phyloP scores from a whole-genome alignment of 352 stramenopile genomes.

The Phytophthora palmivora region DNA sequence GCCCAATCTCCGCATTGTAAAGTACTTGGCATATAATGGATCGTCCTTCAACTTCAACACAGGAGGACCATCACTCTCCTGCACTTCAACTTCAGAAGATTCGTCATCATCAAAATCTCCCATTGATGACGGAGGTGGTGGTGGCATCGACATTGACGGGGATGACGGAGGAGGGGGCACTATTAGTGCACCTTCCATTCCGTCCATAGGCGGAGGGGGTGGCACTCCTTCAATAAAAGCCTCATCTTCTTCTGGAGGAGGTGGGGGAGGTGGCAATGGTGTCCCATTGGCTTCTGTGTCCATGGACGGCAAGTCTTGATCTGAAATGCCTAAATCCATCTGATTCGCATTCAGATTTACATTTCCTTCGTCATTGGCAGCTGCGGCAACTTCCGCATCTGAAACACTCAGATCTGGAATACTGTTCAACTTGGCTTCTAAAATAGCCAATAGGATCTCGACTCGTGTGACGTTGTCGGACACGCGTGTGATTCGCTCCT shows the following conservation, averaged over 20 bases:
- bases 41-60: slow-evolving; percentile 89
- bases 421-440: slow-evolving; percentile 87
- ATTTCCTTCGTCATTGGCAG: slow-evolving; percentile 22
- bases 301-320: slow-evolving; percentile 65
- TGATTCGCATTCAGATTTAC: slow-evolving; percentile 21
- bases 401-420: slow-evolving; percentile 82
- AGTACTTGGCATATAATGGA: slow-evolving; percentile 84
- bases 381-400: slow-evolving; percentile 62
- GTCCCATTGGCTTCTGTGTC: slow-evolving; percentile 41
- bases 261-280: slow-evolving; percentile 57
- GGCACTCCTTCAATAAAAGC: slow-evolving; percentile 24
- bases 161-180: slow-evolving; percentile 32
- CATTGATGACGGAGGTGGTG: slow-evolving; percentile 38
- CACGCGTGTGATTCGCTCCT: slow-evolving; percentile 78
- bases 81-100: slow-evolving; percentile 18
- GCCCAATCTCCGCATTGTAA: slow-evolving; percentile 80
- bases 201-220: slow-evolving; percentile 31
- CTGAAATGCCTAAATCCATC: slow-evolving; percentile 67
- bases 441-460: slow-evolving; percentile 84
- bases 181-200: slow-evolving; percentile 35
- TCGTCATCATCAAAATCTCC: slow-evolving; percentile 38
- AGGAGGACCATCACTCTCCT: slow-evolving; percentile 30
- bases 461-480: slow-evolving; percentile 81
- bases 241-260: slow-evolving; percentile 34
- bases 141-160: slow-evolving; percentile 21